These are phyloP conservation scores for Yarrowia galli DNA, from an alignment of 1,139 yeast species.

Conservation along the genomic window DNA sequence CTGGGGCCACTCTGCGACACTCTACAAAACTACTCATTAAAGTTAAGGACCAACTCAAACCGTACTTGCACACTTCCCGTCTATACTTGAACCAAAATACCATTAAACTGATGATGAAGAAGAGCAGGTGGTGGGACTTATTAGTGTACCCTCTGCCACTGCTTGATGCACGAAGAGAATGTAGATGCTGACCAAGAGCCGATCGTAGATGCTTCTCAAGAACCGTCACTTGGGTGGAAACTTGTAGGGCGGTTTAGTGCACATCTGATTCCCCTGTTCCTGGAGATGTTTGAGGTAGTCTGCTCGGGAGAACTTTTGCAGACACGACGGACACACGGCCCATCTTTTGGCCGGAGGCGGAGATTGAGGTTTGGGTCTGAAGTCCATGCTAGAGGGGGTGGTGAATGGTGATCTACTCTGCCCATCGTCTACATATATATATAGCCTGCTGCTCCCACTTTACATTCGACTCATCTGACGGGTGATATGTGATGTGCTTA, in stretches of 20 bases:
- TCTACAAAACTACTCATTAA: no score
- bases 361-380: not conserved
- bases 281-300: conserved; percentile 12
- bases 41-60: no score
- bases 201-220: no score
- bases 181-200: not conserved
- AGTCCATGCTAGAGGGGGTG: not conserved
- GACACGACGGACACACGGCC: conserved; percentile 10
- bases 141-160: no score
- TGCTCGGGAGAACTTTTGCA: conserved; percentile 3
- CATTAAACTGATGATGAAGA: no score
- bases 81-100: no score
- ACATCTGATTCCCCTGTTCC: conserved; percentile 20
- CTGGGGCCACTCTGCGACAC: no score
- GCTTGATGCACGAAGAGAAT: no score
- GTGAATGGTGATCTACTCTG: no score
- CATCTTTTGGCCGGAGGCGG: not conserved
- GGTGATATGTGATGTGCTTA: conserved; percentile 1
- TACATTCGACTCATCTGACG: not conserved
- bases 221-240: conserved; percentile 1
- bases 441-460: not conserved
- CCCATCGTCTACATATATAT: not conserved
- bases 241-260: conserved; percentile 18
- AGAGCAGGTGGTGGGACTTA: no score
- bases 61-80: no score